Evolutionary conservation across 495 filamentous ascomycete genomes (phyloP), one percentile per base, ranked within the genome.

Genomic region (Aspergillus biplanus): DNA sequence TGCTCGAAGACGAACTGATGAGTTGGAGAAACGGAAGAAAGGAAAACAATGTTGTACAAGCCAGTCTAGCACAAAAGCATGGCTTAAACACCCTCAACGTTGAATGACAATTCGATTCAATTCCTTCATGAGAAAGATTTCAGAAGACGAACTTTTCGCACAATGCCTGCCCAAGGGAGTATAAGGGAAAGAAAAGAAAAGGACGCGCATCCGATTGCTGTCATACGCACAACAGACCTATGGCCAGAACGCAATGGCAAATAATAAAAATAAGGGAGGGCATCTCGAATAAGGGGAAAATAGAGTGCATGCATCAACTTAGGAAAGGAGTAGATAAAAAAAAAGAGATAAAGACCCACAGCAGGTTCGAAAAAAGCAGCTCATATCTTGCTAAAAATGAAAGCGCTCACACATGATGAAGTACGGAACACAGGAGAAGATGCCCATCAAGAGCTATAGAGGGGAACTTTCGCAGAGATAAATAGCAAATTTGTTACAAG

Each of bases 121-220:
- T 74, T 75, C 76, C 67, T 76, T 71, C 71, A 65, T 73, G 68
- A 68, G 63, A 71, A 75, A 61, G 67, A 70, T 58, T 67, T 71
- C 68, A 73, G 61, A 72, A 74, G 66, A 70, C 68, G 70, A 69
- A 80, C 77, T 78, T 80, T 80, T 82, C 74, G 77, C 78, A 80
- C 68, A 79, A 73, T 73, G 78, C 78, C 78, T 78, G 74, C 79
- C 79, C 79, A 80, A 80, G 71, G 73, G 70, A 71, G 69, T 76
- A 78, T 71, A 74, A 65, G 67, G 65, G 68, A 71, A 75, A 73
- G 68, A 27, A 27, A 27, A 27, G 21, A 27, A 27, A 27, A 27
- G 21, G 21, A 78, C 67, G 66, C 72, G 70, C 72, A 77, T 74
- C 71, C 70, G 55, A 66, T 67, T 70, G 58, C 56, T 59, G 72